Percentiles rank a stretch among this genome's conserved stretches.
phyloP scores from a whole-genome alignment of 176 grass and related monocot species.

The Saccharum spontaneum region DNA sequence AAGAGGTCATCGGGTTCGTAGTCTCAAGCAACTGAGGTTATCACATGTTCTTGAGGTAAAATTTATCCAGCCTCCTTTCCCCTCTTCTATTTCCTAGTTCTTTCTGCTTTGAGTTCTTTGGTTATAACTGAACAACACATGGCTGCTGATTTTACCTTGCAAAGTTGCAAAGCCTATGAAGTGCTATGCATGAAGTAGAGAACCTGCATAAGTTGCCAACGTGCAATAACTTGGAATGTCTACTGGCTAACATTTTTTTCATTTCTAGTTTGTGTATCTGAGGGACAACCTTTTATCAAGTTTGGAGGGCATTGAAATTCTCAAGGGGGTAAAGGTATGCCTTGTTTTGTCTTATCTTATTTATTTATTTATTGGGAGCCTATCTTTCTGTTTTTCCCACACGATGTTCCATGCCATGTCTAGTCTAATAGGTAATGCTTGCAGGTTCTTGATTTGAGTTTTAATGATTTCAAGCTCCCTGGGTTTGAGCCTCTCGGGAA shows the following conservation, averaged over 20 bases:
- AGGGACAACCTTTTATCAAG: slow-evolving; percentile 94
- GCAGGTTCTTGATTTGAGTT: slow-evolving; percentile 99
- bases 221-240: neutral
- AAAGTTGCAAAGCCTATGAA: slow-evolving; percentile 18
- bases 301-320: slow-evolving; percentile 82
- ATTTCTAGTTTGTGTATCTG: slow-evolving; percentile 94
- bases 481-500: slow-evolving; percentile 86
- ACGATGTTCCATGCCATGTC: neutral
- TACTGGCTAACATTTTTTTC: slow-evolving; percentile 12
- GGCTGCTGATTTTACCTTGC: neutral
- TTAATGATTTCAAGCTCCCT: slow-evolving; percentile 87
- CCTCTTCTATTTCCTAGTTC: slow-evolving; percentile 4
- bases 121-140: slow-evolving; percentile 27
- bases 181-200: slow-evolving; percentile 1
- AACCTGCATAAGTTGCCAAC: neutral
- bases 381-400: neutral
- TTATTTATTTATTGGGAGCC: neutral
- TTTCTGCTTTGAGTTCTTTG: slow-evolving; percentile 13
- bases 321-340: slow-evolving; percentile 87
- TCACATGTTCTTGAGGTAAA: slow-evolving; percentile 80
- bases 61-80: slow-evolving; percentile 28
- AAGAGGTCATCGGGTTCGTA: slow-evolving; percentile 83
- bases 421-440: slow-evolving; percentile 17
- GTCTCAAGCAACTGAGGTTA: slow-evolving; percentile 73
- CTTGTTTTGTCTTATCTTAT: slow-evolving; percentile 8